A percentile compares a stretch with the other conserved stretches of the same genome.
phyloP scores from a whole-genome alignment of 352 stramenopile species.

The Albugo laibachii region DNA sequence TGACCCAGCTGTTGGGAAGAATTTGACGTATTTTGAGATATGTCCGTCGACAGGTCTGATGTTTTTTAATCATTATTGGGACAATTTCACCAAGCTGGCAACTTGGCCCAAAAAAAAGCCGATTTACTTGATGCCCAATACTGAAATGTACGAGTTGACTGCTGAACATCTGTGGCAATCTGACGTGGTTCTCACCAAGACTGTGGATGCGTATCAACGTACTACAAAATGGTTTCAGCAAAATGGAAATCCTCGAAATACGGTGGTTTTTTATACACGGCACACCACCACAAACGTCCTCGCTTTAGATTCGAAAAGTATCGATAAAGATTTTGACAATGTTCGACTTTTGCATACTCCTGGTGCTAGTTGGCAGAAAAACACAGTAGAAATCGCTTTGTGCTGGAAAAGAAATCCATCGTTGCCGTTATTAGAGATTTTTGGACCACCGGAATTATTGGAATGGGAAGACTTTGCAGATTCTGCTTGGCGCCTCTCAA shows the following conservation, averaged over 20 bases:
- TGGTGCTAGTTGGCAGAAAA: slow-evolving; percentile 34
- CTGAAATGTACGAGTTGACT: slow-evolving; percentile 28
- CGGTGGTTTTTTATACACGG: slow-evolving; percentile 26
- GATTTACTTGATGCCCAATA: slow-evolving; percentile 8
- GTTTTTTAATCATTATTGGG: slow-evolving; percentile 44
- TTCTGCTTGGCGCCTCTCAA: slow-evolving; percentile 7
- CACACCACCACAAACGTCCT: slow-evolving; percentile 35
- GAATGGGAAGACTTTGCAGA: slow-evolving; percentile 1
- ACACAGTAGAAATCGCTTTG: slow-evolving; percentile 21
- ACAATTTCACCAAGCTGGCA: slow-evolving; percentile 4
- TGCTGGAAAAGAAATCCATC: slow-evolving; percentile 30
- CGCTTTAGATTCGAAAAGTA: slow-evolving; percentile 6
- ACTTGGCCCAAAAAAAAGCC: slow-evolving; percentile 18
- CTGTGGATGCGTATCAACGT: slow-evolving; percentile 15
- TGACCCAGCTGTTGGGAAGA: slow-evolving; percentile 9
- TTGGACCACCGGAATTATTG: slow-evolving; percentile 18
- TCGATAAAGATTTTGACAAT: slow-evolving; percentile 22
- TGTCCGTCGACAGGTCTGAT: slow-evolving; percentile 25
- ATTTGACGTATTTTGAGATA: slow-evolving; percentile 30
- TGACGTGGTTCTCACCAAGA: slow-evolving; percentile 44
- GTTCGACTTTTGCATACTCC: slow-evolving; percentile 26
- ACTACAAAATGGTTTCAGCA: slow-evolving; percentile 27
- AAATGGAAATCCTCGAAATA: slow-evolving; percentile 26
- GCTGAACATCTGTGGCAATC: slow-evolving; percentile 21
- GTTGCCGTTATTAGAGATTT: slow-evolving; percentile 29